phyloP scores from a whole-genome alignment of 345 rosid genomes.

The Dipteronia sinensis region DNA sequence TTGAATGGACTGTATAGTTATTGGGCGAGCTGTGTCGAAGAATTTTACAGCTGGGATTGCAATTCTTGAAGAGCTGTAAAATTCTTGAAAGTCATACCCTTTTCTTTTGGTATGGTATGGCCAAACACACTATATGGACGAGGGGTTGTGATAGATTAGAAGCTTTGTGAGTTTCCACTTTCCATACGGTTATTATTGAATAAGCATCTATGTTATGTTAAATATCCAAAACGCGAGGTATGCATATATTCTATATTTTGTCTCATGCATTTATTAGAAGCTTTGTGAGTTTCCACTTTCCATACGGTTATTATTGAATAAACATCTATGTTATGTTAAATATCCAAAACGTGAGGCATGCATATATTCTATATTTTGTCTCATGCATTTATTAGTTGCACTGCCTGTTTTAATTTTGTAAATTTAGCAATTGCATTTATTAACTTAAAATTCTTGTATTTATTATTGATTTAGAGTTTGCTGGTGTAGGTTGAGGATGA shows the following conservation, averaged over 20 bases:
- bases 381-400: no score
- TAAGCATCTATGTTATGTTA: background rate
- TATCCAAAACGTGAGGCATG: background rate
- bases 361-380: background rate
- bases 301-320: background rate
- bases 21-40: background rate
- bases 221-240: background rate
- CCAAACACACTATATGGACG: background rate
- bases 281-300: background rate
- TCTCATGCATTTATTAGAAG: no score
- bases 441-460: background rate
- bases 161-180: background rate
- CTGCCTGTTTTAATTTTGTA: background rate
- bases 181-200: background rate
- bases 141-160: background rate
- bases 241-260: conserved; percentile 4
- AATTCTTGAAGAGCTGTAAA: no score
- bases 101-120: background rate
- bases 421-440: background rate
- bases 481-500: conserved; percentile 18
- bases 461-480: background rate
- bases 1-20: background rate
- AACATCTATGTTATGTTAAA: background rate
- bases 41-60: background rate
- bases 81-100: background rate